Conservation (phyloP, 352 stramenopile genomes). For the Phytophthora pluvialis region DNA sequence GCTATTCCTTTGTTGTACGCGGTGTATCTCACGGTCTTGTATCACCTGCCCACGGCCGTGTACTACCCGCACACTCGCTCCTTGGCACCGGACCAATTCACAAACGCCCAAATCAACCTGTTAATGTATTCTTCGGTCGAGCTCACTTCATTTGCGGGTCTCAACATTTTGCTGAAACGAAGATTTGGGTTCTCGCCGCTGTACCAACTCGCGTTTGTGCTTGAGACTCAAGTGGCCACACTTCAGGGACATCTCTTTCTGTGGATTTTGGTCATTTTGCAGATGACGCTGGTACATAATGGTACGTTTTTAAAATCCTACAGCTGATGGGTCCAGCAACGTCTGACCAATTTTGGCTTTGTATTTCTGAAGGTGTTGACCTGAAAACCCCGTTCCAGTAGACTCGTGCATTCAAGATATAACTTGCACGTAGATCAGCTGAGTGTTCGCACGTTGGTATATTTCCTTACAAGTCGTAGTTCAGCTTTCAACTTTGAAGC, state of each 20-base stretch:
- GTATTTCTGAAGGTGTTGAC: too few species aligned
- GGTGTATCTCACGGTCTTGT: background rate
- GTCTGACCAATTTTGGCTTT: too few species aligned
- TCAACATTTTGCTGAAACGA: background rate
- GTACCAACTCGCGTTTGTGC: conserved; percentile 47
- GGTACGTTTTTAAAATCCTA: background rate
- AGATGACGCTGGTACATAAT: conserved; percentile 35
- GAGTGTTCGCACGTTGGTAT: too few species aligned
- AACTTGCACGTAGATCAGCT: too few species aligned
- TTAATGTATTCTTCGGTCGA: background rate
- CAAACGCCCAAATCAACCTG: background rate
- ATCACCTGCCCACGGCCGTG: background rate
- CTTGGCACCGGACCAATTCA: background rate
- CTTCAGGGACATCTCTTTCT: conserved; percentile 38
- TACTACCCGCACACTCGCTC: background rate
- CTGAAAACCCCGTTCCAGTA: too few species aligned
- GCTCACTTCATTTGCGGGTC: background rate
- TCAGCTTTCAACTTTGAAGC: too few species aligned
- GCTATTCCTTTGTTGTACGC: background rate
- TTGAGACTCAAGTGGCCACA: conserved; percentile 35
- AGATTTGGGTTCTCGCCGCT: conserved; percentile 33
- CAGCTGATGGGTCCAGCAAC: too few species aligned
- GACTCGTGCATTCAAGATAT: too few species aligned
- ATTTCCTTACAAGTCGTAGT: too few species aligned
- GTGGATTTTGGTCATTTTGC: conserved; percentile 37